Conservation (phyloP, 2,329 filamentous ascomycete species). For the Colletotrichum limetticola region DNA sequence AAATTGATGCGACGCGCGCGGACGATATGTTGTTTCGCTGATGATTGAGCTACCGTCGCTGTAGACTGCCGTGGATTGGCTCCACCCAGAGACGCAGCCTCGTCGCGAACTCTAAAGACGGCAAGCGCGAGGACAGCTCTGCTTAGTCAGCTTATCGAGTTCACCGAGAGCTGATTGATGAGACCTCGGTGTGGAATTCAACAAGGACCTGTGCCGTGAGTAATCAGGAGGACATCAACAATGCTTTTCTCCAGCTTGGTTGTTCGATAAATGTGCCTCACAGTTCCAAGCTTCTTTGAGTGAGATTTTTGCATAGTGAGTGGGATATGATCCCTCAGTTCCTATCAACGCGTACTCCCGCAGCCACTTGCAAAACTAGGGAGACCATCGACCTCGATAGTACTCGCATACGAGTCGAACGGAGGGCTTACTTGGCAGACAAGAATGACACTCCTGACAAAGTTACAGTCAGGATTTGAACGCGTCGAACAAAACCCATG, state of each 20-base stretch:
- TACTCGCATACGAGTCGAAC: too few species aligned
- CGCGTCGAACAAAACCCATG: too few species aligned
- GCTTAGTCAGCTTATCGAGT: neutral
- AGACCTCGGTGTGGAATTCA: neutral
- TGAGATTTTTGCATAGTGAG: neutral
- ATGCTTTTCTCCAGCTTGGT: neutral
- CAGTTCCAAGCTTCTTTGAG: neutral
- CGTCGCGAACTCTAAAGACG: slow-evolving; percentile 17
- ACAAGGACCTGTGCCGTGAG: too few species aligned
- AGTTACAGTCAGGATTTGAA: too few species aligned
- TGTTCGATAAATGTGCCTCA: too few species aligned
- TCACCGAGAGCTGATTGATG: neutral
- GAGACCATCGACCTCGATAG: too few species aligned
- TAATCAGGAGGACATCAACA: too few species aligned
- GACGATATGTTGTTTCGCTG: neutral
- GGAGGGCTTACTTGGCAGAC: too few species aligned
- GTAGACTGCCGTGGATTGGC: slow-evolving; percentile 15
- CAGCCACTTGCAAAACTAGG: too few species aligned
- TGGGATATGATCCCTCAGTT: neutral
- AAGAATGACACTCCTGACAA: too few species aligned
- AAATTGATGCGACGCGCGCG: slow-evolving; percentile 7
- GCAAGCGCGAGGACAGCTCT: neutral
- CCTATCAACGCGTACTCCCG: too few species aligned
- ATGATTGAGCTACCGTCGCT: slow-evolving; percentile 7
- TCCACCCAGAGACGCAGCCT: slow-evolving; percentile 14